Evolutionary conservation across 192 early-diverging fungal species (phyloP), one percentile per base, ranked within the genome.

Genomic region (Coemansia sp.): DNA sequence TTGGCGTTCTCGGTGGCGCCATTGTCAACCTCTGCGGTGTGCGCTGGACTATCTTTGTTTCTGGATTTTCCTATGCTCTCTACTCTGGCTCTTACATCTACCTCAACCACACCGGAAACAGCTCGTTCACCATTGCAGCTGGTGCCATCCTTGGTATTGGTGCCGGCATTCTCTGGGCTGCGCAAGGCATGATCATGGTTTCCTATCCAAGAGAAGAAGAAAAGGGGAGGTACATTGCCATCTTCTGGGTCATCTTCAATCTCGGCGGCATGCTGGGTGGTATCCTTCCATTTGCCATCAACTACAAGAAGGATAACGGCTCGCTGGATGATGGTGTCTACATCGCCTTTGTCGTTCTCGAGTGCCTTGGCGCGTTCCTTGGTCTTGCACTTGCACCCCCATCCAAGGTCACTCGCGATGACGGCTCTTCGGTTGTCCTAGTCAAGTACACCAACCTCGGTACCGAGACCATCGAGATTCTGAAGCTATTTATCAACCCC

Each of bases 241-340:
- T 89, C 35, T 95, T 95, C 86, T 95, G 94, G 94, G 84, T 88
- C 63, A 89, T 94, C 57, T 95, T 93, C 85, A 92, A 92, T 67
- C 74, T 88, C 68, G 94, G 94, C 59, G 94, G 88, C 35, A 86
- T 91, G 63, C 60, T 95, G 23, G 94, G 94, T 68, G 87, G 88
- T 57, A 83, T 88, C 36, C 85, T 95, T 65, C 85, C 86, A 28
- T 85, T 94, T 48, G 88, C 78, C 40, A 83, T 89, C 59, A 88
- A 92, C 76, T 94, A 76, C 83, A 71, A 91, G 59, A 56, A 63
- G 23, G 63, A 71, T 0, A 69, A 70, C 20, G 73, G 66, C 9
- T 69, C 82, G 42, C 66, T 78, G n/a, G 63, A 65, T 0, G 85
- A 87, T 66, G 85, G 88, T 46, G 90, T 89, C 36, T 95, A 95